Evolutionary conservation across 495 filamentous ascomycete genomes (phyloP), one percentile per base, ranked within the genome.

Genomic region (Glonium stellatum): DNA sequence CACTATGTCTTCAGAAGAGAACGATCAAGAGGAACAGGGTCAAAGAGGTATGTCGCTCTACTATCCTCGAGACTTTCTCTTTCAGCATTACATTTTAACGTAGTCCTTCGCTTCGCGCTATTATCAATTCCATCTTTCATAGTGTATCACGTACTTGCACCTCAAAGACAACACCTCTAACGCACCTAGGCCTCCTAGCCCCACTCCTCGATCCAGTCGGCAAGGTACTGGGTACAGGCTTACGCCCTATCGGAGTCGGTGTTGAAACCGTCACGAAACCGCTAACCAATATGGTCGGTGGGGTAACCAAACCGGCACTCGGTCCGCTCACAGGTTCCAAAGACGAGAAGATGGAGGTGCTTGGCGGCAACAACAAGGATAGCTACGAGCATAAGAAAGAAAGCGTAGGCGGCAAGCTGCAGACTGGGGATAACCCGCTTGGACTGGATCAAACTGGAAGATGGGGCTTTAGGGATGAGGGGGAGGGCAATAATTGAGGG

Each of bases 361-460:
- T 71, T 18, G 69, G 69, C 23, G 69, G 69, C 1, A 56, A 65
- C 15, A 71, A 71, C 46, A 69, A 67, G 57, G 69, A 71, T 59
- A 62, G 57, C 18, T 71, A 69, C 54, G 57, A 60, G 51, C 15
- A 44, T 11, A 67, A 60, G 48, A 66, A 68, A 51, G 66, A 70
- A 56, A 70, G 65, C 49, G 57, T 70, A 52, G 68, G 56, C 15
- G 63, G 63, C 11, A 62, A 66, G 66, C 56, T 64, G 56, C 69
- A 69, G 64, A 67, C 67, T 36, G 69, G 62, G 11, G 51, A 69
- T 19, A 71, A 71, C 63, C 69, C 69, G 52, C 39, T 71, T 48
- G 69, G 69, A 22, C 56, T 71, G 67, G 66, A 69, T 58, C 35
- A 67, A 41, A 66, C 65, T 9, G 67, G 65, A 27, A 9, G 61